Evolutionary conservation across 345 rosid species (phyloP), one percentile per base, ranked within the genome.

Genomic region (Brassica incana): DNA sequence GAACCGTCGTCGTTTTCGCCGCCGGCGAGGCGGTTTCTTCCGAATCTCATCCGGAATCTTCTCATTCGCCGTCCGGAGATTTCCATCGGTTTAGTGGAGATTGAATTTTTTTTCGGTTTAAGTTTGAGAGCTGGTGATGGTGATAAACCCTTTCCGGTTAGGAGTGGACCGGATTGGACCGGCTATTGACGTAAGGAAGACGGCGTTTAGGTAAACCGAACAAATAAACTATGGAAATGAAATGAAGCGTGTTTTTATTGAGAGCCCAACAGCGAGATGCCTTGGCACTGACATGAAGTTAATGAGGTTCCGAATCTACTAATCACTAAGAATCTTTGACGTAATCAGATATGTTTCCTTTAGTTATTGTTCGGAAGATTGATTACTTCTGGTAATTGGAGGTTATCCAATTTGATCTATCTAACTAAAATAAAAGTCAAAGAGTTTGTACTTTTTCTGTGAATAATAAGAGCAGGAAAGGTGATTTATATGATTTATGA

Each of bases 21-120:
- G 18, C 38, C 18, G 20, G 29, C 73, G 65, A 52, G 67, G 12
- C 32, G 54, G 45, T 65, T n/a, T 40, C 64, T 1, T 33, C 80
- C 23, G 73, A 76, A 77, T 70, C 79, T 75, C 83, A 74, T 66
- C 33, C 73, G 40, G 64, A 81, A 81, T 73, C 72, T 77, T 82
- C 84, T 77, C 16, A 82, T 25, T 48, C 84, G 82, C 76, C 84
- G 81, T 60, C 72, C 78, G 18, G 84, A 29, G 38, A 54, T 63
- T 23, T 77, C 82, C 78, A 76, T 81, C 9, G 80, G 68, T 43
- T 3, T 18, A 4, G 27, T 52, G 16, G 16, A 23, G 27, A 14
- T 69, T 20, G 52, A 20, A 11, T n/a, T 6, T 71, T 59, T 50
- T 27, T 10, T 25, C 33, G 66, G 43, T 36, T 78, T n/a, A n/a